Evolutionary conservation across 2,329 filamentous ascomycete species (phyloP), one percentile per base, ranked within the genome.

Genomic region (Rhynchosporium graminicola): DNA sequence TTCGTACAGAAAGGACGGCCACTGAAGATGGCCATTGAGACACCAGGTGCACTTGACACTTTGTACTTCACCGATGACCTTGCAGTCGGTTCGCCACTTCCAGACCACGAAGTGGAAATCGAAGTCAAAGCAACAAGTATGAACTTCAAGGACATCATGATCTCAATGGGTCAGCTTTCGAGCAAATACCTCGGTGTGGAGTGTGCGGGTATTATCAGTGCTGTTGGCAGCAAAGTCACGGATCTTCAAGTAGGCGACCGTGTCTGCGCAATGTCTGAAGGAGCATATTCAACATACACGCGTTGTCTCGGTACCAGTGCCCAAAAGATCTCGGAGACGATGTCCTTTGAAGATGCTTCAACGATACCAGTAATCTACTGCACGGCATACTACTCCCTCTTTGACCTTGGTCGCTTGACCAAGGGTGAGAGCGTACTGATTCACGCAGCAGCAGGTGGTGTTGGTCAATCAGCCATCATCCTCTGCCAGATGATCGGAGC

Each of bases 401-500:
- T 69, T 12, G 64, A 73, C 33, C 58, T 71, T 8, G 73, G 65
- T 7, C 63, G 67, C 5, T 50, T 75, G 2, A 31, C 33, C 2
- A 63, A 65, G 36, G 67, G 65, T 0, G 72, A 78, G 45, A 69
- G 64, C 0, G 66, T 78, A 0, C 63, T 79, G 7, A 74, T 79
- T 0, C 77, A 78, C 51, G 66, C 71, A 3, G 77, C 70, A 1
- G 67, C 75, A 3, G 75, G 76, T 12, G 74, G 69, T 4, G 63
- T 78, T 8, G 77, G 77, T 3, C 71, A 73, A 46, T 76, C 77
- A 0, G 71, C 73, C 1, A 76, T 78, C n/a, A 62, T 67, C 3
- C 43, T 78, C 0, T 72, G 72, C 2, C 66, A 73, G 38, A 60
- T 68, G 8, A 62, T 70, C 1, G 75, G 73, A 1, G 75, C 75